Evolutionary conservation across 2,329 filamentous ascomycete genomes (phyloP), one percentile per base, ranked within the genome.

Genomic region (Ramichloridium luteum): DNA sequence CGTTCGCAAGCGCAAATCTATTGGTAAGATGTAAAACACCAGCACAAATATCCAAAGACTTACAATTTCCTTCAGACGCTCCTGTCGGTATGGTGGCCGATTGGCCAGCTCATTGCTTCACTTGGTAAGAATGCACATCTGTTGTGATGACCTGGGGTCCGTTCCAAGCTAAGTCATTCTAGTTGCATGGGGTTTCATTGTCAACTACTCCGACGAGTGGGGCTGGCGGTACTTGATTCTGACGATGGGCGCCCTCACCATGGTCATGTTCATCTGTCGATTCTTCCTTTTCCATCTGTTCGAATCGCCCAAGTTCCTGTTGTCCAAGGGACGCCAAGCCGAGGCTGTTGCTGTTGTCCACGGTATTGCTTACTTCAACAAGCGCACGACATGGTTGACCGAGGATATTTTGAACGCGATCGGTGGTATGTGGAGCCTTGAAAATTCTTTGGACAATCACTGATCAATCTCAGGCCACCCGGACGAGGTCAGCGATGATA

Each of bases 71-170:
- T 23, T n/a, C n/a, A 23, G 20, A 90, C 82, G 0, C 64, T 88
- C 28, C 64, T 92, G n/a, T 84, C 80, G 5, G 71, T 85, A 5
- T 90, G 81, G 78, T 93, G 84, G 82, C 80, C 83, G 0, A 59
- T 92, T 12, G 84, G 83, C 4, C 81, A 90, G 50, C 65, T 92
- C 5, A 68, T 78, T 34, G 74, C 79, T 2, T 78, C 75, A 3
- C 57, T 80, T 4, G 20, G 20, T 23, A 23, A 23, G 20, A n/a
- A 23, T 8, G n/a, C n/a, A n/a, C n/a, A n/a, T n/a, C 64, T n/a
- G n/a, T n/a, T n/a, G n/a, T n/a, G n/a, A 25, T 32, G 27, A 27
- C 23, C 5, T 27, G 9, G 6, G 15, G 4, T 9, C 4, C 4
- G 8, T 6, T 8, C 12, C 5, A 11, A 8, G 23, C 11, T n/a